Percentiles rank a stretch among this genome's conserved stretches.
These are phyloP conservation scores for Nakazawaea ishiwadae DNA, from an alignment of 805 yeast genomes.

Conservation along the genomic window DNA sequence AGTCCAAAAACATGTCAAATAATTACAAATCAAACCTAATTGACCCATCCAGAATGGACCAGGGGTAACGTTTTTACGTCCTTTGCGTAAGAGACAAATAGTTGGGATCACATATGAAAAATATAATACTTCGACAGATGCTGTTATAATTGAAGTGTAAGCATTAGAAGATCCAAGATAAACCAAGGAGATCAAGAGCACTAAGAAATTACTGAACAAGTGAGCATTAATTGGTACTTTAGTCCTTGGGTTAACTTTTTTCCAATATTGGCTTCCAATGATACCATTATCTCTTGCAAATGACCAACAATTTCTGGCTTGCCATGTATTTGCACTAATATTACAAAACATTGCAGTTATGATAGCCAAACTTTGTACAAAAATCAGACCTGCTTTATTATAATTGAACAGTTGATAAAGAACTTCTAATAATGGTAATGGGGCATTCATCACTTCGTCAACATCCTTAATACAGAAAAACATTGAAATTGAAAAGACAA, in stretches of 20 bases:
- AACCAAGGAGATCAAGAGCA: slow-evolving; percentile 1
- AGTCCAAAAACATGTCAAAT: slow-evolving; percentile 28
- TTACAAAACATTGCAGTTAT: slow-evolving; percentile 7
- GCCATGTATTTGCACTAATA: slow-evolving; percentile 12
- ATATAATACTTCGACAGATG: slow-evolving; percentile 23
- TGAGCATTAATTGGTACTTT: slow-evolving; percentile 21
- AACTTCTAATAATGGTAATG: slow-evolving; percentile 16
- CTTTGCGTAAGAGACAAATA: slow-evolving; percentile 28
- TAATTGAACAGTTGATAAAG: slow-evolving; percentile 14
- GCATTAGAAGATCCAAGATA: slow-evolving; percentile 13
- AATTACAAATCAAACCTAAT: slow-evolving; percentile 28
- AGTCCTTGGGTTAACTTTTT: slow-evolving; percentile 13
- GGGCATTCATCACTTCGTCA: slow-evolving; percentile 15
- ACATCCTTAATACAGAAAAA: slow-evolving; percentile 24
- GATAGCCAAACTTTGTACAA: slow-evolving; percentile 13
- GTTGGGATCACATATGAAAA: slow-evolving; percentile 27
- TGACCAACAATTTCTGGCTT: slow-evolving; percentile 8
- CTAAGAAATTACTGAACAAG: slow-evolving; percentile 8
- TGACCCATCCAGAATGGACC: slow-evolving; percentile 33
- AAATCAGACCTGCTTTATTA: slow-evolving; percentile 12
- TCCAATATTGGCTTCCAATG: slow-evolving; percentile 6
- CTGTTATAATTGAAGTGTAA: slow-evolving; percentile 17
- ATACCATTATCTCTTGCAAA: slow-evolving; percentile 13
- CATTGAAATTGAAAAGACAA: slow-evolving; percentile 24
- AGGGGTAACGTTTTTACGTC: slow-evolving; percentile 30